Percentiles rank a stretch among this genome's conserved stretches.
Evolutionary conservation across 345 rosid genomes (phyloP).

Genomic region (Conringia planisiliqua): DNA sequence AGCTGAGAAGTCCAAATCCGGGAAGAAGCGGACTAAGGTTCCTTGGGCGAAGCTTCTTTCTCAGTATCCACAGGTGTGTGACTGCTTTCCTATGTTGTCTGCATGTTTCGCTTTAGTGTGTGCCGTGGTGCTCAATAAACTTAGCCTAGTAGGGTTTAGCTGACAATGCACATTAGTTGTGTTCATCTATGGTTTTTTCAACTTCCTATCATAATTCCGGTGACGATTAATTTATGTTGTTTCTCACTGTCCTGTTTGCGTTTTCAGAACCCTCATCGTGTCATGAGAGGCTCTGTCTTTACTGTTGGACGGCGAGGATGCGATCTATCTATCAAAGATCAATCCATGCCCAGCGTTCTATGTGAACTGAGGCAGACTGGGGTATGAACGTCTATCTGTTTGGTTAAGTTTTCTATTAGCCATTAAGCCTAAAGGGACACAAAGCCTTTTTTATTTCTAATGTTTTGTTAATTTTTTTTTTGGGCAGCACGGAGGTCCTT

Average conservation of each 20-base stretch:
- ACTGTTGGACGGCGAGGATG: constrained; percentile 77
- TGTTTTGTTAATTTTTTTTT: background rate
- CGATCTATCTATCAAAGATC: constrained; percentile 67
- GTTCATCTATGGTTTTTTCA: background rate
- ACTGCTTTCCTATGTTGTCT: background rate
- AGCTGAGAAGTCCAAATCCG: constrained; percentile 21
- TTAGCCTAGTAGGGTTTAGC: background rate
- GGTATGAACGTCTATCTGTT: constrained; percentile 42
- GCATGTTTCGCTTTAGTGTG: background rate
- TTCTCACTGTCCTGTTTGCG: background rate
- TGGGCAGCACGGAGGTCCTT: constrained; percentile 62
- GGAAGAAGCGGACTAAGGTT: constrained; percentile 37
- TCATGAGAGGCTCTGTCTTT: constrained; percentile 52
- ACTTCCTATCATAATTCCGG: background rate
- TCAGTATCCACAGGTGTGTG: constrained; percentile 77
- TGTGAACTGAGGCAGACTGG: constrained; percentile 72
- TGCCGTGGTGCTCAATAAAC: background rate
- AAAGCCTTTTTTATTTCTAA: constrained; percentile 4
- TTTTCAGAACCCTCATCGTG: constrained; percentile 69
- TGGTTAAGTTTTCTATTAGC: background rate
- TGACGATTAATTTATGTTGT: constrained; percentile 4
- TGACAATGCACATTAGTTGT: background rate
- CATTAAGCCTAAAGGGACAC: background rate
- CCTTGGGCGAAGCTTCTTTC: constrained; percentile 96
- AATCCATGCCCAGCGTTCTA: constrained; percentile 47